Conservation (phyloP, 345 rosid species). For the Moricandia moricandioides region DNA sequence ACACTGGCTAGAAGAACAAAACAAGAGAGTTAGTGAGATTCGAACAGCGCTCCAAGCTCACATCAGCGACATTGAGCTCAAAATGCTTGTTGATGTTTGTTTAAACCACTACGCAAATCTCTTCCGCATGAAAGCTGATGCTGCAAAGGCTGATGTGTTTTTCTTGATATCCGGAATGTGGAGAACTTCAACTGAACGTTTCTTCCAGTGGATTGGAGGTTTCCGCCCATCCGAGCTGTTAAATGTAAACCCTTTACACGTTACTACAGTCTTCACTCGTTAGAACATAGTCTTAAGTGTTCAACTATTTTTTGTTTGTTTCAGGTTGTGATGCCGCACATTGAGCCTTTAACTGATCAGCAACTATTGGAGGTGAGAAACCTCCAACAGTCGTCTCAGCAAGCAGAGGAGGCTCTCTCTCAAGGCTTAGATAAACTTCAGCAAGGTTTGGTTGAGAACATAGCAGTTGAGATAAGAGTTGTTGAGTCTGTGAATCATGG, state of each 20-base stretch:
- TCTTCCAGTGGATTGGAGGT: not conserved
- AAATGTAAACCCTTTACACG: not conserved
- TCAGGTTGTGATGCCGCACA: not conserved
- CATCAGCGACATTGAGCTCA: not conserved
- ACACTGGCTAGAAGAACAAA: not conserved
- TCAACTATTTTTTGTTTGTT: not conserved
- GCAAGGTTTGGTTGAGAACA: not conserved
- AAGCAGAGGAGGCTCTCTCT: not conserved
- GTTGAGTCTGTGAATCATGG: not conserved
- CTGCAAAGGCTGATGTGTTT: not conserved
- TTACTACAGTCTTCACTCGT: not conserved
- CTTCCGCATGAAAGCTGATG: not conserved
- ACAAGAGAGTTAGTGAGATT: not conserved
- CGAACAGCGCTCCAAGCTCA: not conserved
- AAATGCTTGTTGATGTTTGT: not conserved
- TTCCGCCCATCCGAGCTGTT: not conserved
- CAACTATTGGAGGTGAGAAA: not conserved
- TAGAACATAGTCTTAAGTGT: too few species aligned
- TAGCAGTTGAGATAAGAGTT: not conserved
- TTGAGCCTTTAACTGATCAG: not conserved
- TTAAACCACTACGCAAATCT: not conserved
- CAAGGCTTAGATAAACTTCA: not conserved
- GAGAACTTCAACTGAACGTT: not conserved
- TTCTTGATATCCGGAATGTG: not conserved
- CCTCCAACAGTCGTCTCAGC: not conserved